These are phyloP conservation scores for Cucumis melo DNA, from an alignment of 306 rosid genomes.

Conservation along the genomic window DNA sequence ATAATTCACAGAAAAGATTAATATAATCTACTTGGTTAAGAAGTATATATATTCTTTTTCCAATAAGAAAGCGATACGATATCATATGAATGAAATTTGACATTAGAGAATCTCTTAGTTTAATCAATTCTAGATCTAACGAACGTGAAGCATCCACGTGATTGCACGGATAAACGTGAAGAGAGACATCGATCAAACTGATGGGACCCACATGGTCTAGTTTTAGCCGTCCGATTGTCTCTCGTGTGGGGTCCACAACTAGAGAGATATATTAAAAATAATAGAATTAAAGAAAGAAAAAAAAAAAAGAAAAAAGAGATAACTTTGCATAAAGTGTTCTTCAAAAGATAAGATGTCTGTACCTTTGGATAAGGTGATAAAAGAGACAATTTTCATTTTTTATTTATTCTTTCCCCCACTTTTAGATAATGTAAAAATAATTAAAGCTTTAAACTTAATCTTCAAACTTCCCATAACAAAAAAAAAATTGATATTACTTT, in stretches of 20 bases:
- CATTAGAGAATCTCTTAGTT: neutral
- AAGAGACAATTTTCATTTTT: neutral
- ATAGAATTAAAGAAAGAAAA: neutral
- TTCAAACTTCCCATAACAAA: too few species aligned
- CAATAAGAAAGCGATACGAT: too few species aligned
- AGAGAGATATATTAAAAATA: neutral
- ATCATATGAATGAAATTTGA: neutral
- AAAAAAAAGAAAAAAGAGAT: neutral
- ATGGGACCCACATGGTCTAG: neutral
- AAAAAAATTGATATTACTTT: too few species aligned
- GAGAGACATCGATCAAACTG: neutral
- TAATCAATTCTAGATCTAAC: neutral
- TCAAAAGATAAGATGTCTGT: constrained; percentile 1
- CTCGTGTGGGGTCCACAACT: neutral
- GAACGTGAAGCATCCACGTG: neutral
- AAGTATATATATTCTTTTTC: too few species aligned
- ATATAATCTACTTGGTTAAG: too few species aligned
- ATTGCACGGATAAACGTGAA: neutral
- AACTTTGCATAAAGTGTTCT: neutral
- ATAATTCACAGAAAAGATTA: too few species aligned
- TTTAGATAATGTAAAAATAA: too few species aligned
- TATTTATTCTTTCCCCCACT: neutral
- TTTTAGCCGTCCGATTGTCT: neutral
- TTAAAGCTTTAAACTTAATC: neutral
- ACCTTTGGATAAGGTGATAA: constrained; percentile 2